Conservation (phyloP, 2,329 filamentous ascomycete genomes). For the Trichoderma asperellum region DNA sequence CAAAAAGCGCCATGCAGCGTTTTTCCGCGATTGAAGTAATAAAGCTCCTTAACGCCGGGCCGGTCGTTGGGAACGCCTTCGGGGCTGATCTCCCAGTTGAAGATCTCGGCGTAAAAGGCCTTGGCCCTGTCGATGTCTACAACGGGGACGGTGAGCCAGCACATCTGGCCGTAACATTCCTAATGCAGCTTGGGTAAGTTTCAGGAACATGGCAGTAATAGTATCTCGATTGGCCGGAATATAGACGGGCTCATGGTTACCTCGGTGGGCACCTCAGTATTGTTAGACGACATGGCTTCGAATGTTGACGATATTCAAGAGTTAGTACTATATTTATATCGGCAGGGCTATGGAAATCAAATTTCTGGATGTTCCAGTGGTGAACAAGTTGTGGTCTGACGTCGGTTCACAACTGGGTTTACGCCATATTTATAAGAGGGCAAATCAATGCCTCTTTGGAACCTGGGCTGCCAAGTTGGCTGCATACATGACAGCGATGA, state of each 20-base stretch:
- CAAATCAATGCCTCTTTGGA: not conserved
- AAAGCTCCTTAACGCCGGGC: constrained; percentile 38
- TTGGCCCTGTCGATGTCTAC: constrained; percentile 41
- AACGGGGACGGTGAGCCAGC: constrained; percentile 48
- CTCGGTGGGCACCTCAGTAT: constrained; percentile 20
- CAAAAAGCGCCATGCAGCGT: constrained; percentile 44
- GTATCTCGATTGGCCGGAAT: not conserved
- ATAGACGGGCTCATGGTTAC: not conserved
- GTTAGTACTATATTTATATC: not conserved
- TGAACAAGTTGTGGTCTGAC: not conserved
- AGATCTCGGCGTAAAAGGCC: constrained; percentile 45
- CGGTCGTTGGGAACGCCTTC: constrained; percentile 32
- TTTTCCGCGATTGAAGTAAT: constrained; percentile 42
- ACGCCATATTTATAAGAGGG: constrained; percentile 2
- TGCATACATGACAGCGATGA: not conserved
- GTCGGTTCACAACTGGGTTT: not conserved
- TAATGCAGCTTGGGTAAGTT: constrained; percentile 11
- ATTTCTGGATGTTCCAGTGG: not conserved
- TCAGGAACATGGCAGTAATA: not conserved
- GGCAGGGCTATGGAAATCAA: not conserved
- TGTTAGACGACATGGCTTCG: not conserved
- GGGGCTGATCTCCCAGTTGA: constrained; percentile 40
- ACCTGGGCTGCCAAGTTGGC: not conserved
- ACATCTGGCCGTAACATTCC: constrained; percentile 40
- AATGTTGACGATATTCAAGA: not conserved